Base-by-base conservation (phyloP, 768 basidiomycete genomes). In the Auricularia heimuer region DNA sequence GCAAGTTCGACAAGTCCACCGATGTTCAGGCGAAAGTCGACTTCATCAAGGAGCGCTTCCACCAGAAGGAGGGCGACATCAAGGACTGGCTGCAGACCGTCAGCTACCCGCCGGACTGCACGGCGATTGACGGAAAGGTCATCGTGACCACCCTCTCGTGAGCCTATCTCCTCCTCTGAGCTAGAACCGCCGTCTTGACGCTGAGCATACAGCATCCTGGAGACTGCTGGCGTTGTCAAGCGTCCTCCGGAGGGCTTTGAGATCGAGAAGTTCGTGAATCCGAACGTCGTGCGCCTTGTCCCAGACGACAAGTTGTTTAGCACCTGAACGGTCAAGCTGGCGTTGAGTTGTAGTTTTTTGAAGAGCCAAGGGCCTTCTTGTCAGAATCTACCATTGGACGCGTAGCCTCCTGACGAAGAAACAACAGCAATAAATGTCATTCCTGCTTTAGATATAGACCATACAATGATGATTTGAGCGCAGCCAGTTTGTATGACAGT, bases 31-130 rank as follows among this genome's bases (percentile, higher is more conserved):
- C 85, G 56, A 80, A 79, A 12, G 81, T 92, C 35, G 82, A 85
- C 36, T 97, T 90, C 72, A 89, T 98, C 70, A 82, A 83, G 71
- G 76, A 79, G 11, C 85, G 82, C 62, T 97, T 96, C 69, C 89
- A 89, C 0, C 81, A 84, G 56, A 60, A 60, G 2, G 83, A 87
- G 64, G 82, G 85, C 65, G 96, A 98, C 73, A 86, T 98, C 68
- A 78, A 85, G 77, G 92, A 88, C 45, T 96, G 94, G 94, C 77
- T 95, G 68, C 77, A 81, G 70, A 89, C 89, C 3, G 93, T 95
- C 21, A 78, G 77, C 3, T 96, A 93, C 73, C 86, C 91, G 3
- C 68, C 78, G 11, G 82, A 87, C 70, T 89, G 92, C 69, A 74
- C 79, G 1, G 77, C 75, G 42, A 87, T 95, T 56, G 82, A 88